Evolutionary conservation across 306 rosid species (phyloP).

Genomic region (Cicer cuneatum): DNA sequence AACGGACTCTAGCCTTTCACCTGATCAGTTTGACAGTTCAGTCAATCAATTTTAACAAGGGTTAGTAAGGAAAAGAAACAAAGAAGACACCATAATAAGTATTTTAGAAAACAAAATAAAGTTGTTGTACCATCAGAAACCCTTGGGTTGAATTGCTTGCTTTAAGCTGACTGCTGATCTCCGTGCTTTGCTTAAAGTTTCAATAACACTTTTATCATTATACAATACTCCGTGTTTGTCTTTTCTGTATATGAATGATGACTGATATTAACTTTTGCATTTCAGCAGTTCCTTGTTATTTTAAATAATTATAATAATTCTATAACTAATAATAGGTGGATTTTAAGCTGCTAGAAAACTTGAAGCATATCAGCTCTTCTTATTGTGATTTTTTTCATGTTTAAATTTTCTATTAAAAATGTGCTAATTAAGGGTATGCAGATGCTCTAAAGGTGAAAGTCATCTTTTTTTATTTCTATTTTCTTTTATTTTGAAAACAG

Average conservation of each 20-base stretch:
- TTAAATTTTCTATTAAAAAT: not conserved
- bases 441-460: slow-evolving; percentile 11
- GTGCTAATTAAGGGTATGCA: not conserved
- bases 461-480: not conserved
- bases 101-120: slow-evolving; percentile 29
- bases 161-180: slow-evolving; percentile 33
- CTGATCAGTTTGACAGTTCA: slow-evolving; percentile 19
- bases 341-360: slow-evolving; percentile 3
- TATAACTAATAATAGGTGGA: not conserved
- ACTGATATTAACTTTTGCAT: not conserved
- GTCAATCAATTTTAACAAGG: slow-evolving; percentile 8
- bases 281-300: not conserved
- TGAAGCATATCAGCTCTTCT: not conserved
- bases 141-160: slow-evolving; percentile 30
- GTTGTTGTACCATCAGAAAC: slow-evolving; percentile 15
- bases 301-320: not conserved
- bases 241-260: slow-evolving; percentile 19
- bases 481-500: not conserved
- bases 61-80: not conserved
- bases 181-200: slow-evolving; percentile 25
- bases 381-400: slow-evolving; percentile 3
- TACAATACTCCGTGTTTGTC: slow-evolving; percentile 6
- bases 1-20: slow-evolving; percentile 6
- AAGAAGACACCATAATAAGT: slow-evolving; percentile 21
- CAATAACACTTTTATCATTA: slow-evolving; percentile 9